These are phyloP conservation scores for Trypanosoma avium DNA, from an alignment of 208 protist species.

Conservation along the genomic window DNA sequence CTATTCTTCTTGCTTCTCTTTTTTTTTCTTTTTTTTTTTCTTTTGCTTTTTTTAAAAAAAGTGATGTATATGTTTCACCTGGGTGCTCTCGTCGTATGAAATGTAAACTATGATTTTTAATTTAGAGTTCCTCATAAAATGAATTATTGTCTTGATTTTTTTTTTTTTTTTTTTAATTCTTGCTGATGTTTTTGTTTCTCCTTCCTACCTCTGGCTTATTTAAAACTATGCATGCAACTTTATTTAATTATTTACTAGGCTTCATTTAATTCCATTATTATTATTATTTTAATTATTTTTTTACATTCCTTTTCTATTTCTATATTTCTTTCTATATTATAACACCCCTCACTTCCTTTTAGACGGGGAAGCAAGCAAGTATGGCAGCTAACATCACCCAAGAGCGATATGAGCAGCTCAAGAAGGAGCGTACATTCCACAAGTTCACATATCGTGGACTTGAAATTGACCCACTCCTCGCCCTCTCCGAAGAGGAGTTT, in stretches of 20 bases:
- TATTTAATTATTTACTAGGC: too few species aligned
- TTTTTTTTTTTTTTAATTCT: background rate
- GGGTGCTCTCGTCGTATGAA: too few species aligned
- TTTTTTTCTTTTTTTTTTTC: too few species aligned
- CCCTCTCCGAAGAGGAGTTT: constrained; percentile 94
- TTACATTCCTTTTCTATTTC: background rate
- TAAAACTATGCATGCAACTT: too few species aligned
- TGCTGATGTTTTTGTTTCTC: too few species aligned
- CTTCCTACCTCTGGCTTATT: too few species aligned
- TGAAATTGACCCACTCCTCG: constrained; percentile 95
- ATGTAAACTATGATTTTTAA: too few species aligned
- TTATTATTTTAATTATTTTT: constrained; percentile 10
- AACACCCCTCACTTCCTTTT: background rate
- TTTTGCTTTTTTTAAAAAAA: too few species aligned
- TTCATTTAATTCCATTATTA: too few species aligned
- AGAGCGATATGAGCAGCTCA: constrained; percentile 91
- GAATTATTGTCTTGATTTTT: constrained; percentile 3
- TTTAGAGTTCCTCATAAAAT: background rate
- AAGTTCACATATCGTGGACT: constrained; percentile 98
- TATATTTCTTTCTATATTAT: background rate
- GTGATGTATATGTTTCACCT: too few species aligned
- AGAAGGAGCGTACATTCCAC: constrained; percentile 98
- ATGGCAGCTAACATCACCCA: constrained; percentile 62
- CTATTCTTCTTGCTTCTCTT: background rate
- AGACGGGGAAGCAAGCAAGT: constrained; percentile 16